phyloP scores from a whole-genome alignment of 805 yeast genomes.

The Yueomyces sinensis region DNA sequence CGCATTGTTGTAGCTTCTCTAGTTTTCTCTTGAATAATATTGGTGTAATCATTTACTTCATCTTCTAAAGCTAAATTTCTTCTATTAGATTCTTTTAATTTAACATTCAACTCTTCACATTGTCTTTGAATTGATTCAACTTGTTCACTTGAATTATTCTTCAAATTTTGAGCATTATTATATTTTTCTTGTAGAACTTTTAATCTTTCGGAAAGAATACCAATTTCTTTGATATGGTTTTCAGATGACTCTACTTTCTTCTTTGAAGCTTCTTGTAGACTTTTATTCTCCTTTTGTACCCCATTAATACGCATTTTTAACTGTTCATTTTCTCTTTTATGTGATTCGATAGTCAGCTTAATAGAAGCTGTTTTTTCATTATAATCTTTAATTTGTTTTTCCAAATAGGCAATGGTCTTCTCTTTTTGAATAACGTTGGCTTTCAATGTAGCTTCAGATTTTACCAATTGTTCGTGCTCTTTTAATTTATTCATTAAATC shows the following conservation, averaged over 20 bases:
- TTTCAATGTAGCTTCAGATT: constrained; percentile 7
- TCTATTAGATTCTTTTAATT: constrained; percentile 48
- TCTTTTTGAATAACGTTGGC: constrained; percentile 23
- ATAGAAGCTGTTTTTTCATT: constrained; percentile 15
- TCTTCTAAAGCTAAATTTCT: constrained; percentile 61
- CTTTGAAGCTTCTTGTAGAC: constrained; percentile 25
- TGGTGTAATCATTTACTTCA: constrained; percentile 65
- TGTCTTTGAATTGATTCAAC: constrained; percentile 45
- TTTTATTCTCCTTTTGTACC: constrained; percentile 27
- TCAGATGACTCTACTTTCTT: constrained; percentile 27
- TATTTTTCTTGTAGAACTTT: constrained; percentile 27
- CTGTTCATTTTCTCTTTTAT: constrained; percentile 23
- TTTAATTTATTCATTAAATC: constrained; percentile 9
- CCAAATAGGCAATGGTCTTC: constrained; percentile 26
- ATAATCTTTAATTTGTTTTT: constrained; percentile 29
- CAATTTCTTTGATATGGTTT: constrained; percentile 27
- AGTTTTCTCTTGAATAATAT: constrained; percentile 64
- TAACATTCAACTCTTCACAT: constrained; percentile 57
- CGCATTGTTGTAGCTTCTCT: constrained; percentile 68
- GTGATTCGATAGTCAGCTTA: constrained; percentile 17
- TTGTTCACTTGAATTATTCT: constrained; percentile 29
- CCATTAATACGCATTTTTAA: constrained; percentile 18
- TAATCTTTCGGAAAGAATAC: constrained; percentile 29
- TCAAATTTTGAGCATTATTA: constrained; percentile 25
- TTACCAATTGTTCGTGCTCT: constrained; percentile 11